These are phyloP conservation scores for Scheffersomyces lignicola DNA, from an alignment of 1,139 yeast genomes.

Conservation along the genomic window DNA sequence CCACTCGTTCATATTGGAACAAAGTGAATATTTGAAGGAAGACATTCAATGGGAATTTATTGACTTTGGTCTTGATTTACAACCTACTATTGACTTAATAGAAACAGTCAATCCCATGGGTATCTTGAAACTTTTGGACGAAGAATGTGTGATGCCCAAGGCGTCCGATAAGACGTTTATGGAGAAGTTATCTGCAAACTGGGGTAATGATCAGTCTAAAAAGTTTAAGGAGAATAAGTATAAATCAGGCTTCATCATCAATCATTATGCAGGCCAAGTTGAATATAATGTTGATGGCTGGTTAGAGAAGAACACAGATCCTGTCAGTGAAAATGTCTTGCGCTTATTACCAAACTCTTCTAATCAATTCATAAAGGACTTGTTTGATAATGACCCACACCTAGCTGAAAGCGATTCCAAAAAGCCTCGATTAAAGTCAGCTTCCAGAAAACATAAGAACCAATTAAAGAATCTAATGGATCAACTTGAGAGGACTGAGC, in stretches of 20 bases:
- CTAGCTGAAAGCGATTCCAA: constrained; percentile 7
- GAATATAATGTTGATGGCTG: constrained; percentile 91
- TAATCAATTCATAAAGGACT: constrained; percentile 44
- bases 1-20: constrained; percentile 95
- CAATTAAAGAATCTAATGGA: constrained; percentile 73
- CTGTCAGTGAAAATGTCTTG: constrained; percentile 76
- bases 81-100: constrained; percentile 90
- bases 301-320: constrained; percentile 94
- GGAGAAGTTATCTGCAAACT: constrained; percentile 68
- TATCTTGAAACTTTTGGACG: constrained; percentile 84
- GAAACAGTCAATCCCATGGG: constrained; percentile 81
- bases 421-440: constrained; percentile 60
- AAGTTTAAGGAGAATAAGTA: constrained; percentile 74
- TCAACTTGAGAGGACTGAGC: constrained; percentile 79
- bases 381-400: constrained; percentile 27
- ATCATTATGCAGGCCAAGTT: constrained; percentile 95
- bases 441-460: constrained; percentile 83
- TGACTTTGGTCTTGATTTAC: constrained; percentile 95
- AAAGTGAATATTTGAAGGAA: constrained; percentile 90
- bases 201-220: constrained; percentile 54
- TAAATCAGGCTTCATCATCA: constrained; percentile 70
- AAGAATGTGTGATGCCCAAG: constrained; percentile 93
- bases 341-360: constrained; percentile 56
- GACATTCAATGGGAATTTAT: constrained; percentile 95
- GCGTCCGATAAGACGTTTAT: constrained; percentile 82